Conservation (phyloP, 495 filamentous ascomycete genomes). For the Podospora pseudoanserina region DNA sequence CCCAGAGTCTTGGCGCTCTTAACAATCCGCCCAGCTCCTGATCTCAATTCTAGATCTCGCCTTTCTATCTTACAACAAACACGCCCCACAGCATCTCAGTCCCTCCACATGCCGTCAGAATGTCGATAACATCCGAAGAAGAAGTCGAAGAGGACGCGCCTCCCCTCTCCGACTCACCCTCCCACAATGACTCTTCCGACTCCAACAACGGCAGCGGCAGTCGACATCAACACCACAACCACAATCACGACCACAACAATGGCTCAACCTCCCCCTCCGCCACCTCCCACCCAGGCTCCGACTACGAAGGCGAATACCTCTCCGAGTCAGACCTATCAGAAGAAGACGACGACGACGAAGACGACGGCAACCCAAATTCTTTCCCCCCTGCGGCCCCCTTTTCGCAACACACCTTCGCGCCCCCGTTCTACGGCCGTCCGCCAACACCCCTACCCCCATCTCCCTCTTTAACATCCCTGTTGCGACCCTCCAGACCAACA, state of each 20-base stretch:
- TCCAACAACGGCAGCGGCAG: conserved; percentile 15
- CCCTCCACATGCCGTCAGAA: conserved; percentile 26
- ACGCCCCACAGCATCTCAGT: neutral
- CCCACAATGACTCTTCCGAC: conserved; percentile 19
- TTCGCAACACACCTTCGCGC: conserved; percentile 64
- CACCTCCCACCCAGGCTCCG: conserved; percentile 16
- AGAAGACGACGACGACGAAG: conserved; percentile 15
- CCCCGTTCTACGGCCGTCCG: conserved; percentile 83
- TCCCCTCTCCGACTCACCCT: conserved; percentile 34
- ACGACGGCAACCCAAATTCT: conserved; percentile 22
- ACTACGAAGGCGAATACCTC: conserved; percentile 15
- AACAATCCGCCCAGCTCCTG: neutral
- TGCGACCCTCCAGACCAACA: conserved; percentile 83
- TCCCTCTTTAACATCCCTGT: conserved; percentile 90
- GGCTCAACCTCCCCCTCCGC: conserved; percentile 8
- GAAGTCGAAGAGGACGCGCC: conserved; percentile 42
- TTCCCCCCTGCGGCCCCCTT: conserved; percentile 37
- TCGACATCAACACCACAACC: conserved; percentile 10
- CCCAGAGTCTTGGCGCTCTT: neutral
- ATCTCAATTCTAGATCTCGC: neutral
- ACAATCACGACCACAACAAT: conserved; percentile 13
- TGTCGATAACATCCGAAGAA: conserved; percentile 50
- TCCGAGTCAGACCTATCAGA: neutral
- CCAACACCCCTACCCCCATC: conserved; percentile 90
- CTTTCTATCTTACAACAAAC: conserved; percentile 3